Evolutionary conservation across 306 rosid genomes (phyloP), one percentile per base, ranked within the genome.

Genomic region (Cucurbita pepo): DNA sequence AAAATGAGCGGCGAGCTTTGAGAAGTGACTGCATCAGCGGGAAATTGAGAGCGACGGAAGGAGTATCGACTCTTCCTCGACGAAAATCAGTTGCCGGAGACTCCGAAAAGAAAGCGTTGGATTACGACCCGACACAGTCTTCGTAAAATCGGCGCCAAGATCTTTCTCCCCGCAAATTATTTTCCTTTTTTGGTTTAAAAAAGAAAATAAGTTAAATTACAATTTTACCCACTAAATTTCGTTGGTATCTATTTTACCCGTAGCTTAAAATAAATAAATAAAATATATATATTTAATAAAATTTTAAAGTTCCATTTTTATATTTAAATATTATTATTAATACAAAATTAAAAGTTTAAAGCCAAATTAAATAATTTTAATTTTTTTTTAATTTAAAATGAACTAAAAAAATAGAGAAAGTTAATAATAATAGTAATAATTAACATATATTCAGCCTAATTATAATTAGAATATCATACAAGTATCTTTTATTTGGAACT

Each of bases 1-100:
- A 13, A 37, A 75, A 71, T 15, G 75, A 65, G 36, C 69, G 59
- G 77, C 87, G 79, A 60, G 71, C 54, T 77, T 78, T 81, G 48
- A 77, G 56, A 60, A 88, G 77, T 44, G 71, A 51, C 48, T 30
- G 48, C 97, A 91, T 91, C 36, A 72, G 56, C 37, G 50, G 56
- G 19, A 9, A n/a, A 10, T 8, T 1, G 75, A 70, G 47, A 51
- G 75, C 8, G 60, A 15, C 43, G 40, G 56, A 71, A 50, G 8
- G 30, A 53, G 19, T 44, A 47, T 47, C 13, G 73, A 48, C 57
- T 69, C 38, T 15, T 30, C 43, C 25, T 36, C 13, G 41, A 67
- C 72, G 21, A 37, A 21, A 7, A 21, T 21, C 56, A 40, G 13
- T 43, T 54, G 55, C 55, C 51, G 69, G 66, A 60, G 45, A 60